Conservation (phyloP, 1,139 yeast genomes). For the Hansenula lynferdii region DNA sequence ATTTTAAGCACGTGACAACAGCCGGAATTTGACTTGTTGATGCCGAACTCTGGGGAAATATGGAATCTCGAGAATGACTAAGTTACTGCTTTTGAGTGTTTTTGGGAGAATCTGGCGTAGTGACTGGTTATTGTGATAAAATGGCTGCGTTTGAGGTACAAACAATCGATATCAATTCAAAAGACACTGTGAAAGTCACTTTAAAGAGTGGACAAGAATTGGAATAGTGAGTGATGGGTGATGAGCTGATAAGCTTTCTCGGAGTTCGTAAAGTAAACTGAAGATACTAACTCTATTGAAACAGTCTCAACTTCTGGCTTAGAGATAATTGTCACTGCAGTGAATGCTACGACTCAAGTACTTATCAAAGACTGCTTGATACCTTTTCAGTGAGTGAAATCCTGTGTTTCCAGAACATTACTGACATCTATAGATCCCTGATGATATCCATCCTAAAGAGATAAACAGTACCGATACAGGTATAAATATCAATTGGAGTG, state of each 20-base stretch:
- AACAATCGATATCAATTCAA: no score
- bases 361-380: conserved; percentile 62
- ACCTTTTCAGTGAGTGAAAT: conserved; percentile 43
- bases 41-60: no score
- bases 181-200: not conserved
- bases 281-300: not conserved
- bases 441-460: conserved; percentile 37
- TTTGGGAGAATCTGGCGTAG: no score
- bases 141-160: no score
- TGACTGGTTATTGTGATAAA: no score
- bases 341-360: conserved; percentile 52
- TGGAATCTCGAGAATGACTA: no score
- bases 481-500: conserved; percentile 40
- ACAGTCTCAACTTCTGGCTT: conserved; percentile 46
- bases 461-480: conserved; percentile 11
- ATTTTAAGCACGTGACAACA: no score
- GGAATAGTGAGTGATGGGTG: conserved; percentile 2
- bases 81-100: no score
- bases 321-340: conserved; percentile 67
- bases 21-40: no score
- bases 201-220: not conserved
- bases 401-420: no score
- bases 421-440: conserved; percentile 31
- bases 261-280: not conserved
- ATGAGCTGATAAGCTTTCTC: not conserved